Base-by-base conservation (phyloP, 202 grass and related monocot genomes). In the Bolboschoenoplectus hybrid region DNA sequence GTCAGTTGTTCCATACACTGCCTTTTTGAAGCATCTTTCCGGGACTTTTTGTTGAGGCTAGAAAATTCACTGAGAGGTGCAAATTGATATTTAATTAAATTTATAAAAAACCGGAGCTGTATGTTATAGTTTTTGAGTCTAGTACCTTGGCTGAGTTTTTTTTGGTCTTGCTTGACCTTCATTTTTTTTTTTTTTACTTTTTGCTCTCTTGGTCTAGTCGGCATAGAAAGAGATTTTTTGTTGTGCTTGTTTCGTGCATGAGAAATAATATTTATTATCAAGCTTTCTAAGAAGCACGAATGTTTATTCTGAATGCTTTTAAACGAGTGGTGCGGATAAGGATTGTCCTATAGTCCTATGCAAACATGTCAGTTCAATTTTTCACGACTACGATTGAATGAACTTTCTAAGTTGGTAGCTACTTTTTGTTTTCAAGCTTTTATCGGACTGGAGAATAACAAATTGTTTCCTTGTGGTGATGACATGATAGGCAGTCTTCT, bases 31-130 rank as follows among this genome's bases (percentile, higher is more conserved):
- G 75, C n/a, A 60, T 43, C 4, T 58, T 80, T 80, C 35, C 36
- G 40, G 19, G 75, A 60, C 38, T 1, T 66, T 68, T 68, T 40
- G 35, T 80, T 57, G 35, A 80, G 75, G 75, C 75, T 84, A 68
- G 82, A 20, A 84, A 46, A 60, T 84, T 70, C 53, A 66, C 38
- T 32, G 20, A 84, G 64, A 58, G 81, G 50, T 38, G 82, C 82
- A 67, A 69, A 69, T 84, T 84, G 14, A 71, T 44, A 69, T 70
- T 84, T 84, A 53, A 40, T 70, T 84, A 39, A 63, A 82, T 81
- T 71, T 71, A 67, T 66, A 16, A 61, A 57, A 40, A 10, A 67
- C 36, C 47, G 58, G 9, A 50, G 20, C 5, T 83, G 40, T 58
- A 79, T 82, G 19, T 52, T 83, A 67, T 83, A 66, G 62, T 84